Evolutionary conservation across 2,329 filamentous ascomycete genomes (phyloP).

Genomic region (Lecanosticta acicola): DNA sequence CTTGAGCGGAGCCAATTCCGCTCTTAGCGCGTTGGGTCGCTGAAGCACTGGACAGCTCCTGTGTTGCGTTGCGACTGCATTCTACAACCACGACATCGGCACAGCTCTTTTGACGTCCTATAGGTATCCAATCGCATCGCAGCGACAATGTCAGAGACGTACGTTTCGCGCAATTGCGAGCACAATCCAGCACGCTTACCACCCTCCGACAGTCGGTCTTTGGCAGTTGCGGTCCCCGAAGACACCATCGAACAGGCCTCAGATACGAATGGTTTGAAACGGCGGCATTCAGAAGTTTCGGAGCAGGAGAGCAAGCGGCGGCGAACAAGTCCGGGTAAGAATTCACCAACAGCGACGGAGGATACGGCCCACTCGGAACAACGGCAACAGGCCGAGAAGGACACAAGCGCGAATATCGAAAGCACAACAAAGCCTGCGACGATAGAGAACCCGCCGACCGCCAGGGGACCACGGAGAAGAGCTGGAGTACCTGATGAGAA

Average conservation of each 20-base stretch:
- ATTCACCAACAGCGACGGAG: conserved; percentile 18
- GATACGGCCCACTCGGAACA: conserved; percentile 2
- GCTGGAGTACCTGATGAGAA: conserved; percentile 58
- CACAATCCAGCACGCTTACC: background rate
- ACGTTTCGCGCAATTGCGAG: background rate
- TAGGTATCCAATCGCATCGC: too few species aligned
- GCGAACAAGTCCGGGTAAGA: conserved; percentile 30
- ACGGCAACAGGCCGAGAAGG: background rate
- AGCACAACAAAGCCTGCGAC: conserved; percentile 8
- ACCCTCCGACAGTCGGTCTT: background rate
- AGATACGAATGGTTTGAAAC: conserved; percentile 22
- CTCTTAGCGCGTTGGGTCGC: too few species aligned
- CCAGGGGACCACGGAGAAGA: conserved; percentile 19
- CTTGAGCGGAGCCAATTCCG: background rate
- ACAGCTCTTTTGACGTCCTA: too few species aligned
- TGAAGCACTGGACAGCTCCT: too few species aligned
- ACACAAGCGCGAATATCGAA: conserved; percentile 5
- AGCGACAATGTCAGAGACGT: background rate
- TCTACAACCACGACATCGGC: too few species aligned
- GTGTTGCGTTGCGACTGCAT: too few species aligned
- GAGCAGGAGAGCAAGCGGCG: conserved; percentile 26
- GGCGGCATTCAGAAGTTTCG: conserved; percentile 20
- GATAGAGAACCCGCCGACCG: background rate
- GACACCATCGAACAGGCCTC: background rate
- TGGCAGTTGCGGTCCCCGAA: background rate